Base-by-base conservation (phyloP, 441 rosid species). In the Lepidium campestre region DNA sequence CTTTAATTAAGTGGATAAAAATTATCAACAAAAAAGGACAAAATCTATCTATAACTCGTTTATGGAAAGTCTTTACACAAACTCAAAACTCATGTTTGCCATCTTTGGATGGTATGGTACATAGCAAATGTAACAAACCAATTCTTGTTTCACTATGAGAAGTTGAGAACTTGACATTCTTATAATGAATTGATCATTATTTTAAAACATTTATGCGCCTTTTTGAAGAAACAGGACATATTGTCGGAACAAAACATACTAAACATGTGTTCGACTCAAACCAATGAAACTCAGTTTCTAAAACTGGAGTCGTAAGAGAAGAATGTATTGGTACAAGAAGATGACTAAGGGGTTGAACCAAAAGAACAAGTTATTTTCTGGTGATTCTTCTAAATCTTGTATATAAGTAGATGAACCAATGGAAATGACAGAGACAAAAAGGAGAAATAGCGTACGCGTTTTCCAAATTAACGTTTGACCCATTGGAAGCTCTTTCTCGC, bases 401-500 rank as follows among this genome's bases (percentile, higher is more conserved):
- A n/a, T 57, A n/a, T 63, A 65, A 58, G 57, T 35, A 39, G 40
- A 64, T 57, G 25, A 60, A 32, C 65, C 23, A 31, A 61, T 39
- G 40, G 40, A 55, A 67, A 14, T 31, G 54, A 29, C 41, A 27
- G 35, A 39, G 46, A 55, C 11, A 22, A 5, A 23, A 14, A 54
- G 40, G 15, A 58, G 32, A 72, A 53, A 67, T 48, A 44, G 22
- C 1, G 31, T 55, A 66, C 15, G 34, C 32, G 11, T 37, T 23
- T 35, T 13, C 22, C 5, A n/a, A 75, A 68, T 83, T 81, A 91
- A 76, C 97, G 97, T 75, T 93, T 86, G 78, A 85, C 93, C 97
- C 95, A 91, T 75, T 89, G 95, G 80, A 85, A 93, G 81, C 99
- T 89, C 85, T 93, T 91, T 74, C 96, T 93, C 47, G 99, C 99